Conservation (phyloP, 2,329 filamentous ascomycete genomes). For the Grosmannia serpens region DNA sequence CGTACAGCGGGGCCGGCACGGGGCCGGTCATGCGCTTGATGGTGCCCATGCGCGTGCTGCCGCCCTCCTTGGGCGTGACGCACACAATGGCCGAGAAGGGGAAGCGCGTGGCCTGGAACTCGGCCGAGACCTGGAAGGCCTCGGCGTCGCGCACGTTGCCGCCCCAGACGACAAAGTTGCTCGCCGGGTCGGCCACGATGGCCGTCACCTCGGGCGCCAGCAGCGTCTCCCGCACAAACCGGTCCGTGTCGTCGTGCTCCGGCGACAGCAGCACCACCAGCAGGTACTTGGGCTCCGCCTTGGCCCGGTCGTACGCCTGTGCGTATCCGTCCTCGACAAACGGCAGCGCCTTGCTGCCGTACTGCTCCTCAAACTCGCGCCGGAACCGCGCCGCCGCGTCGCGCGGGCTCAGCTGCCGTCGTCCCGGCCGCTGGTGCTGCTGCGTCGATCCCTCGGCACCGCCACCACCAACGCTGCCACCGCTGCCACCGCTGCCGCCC, state of each 20-base stretch:
- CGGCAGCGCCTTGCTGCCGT: conserved; percentile 58
- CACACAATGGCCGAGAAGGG: conserved; percentile 81
- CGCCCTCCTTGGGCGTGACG: conserved; percentile 63
- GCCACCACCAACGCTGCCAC: too few relatives aligned
- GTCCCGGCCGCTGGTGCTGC: conserved; percentile 35
- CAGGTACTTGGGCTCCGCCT: conserved; percentile 83
- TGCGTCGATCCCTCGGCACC: conserved; percentile 26
- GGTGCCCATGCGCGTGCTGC: conserved; percentile 78
- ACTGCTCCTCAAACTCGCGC: conserved; percentile 90
- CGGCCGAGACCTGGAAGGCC: conserved; percentile 83
- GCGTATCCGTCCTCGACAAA: conserved; percentile 88
- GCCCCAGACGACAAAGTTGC: conserved; percentile 82
- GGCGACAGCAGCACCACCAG: conserved; percentile 81
- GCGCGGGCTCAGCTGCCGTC: conserved; percentile 67
- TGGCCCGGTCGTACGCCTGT: conserved; percentile 79
- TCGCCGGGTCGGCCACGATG: conserved; percentile 62
- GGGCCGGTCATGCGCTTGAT: conserved; percentile 68
- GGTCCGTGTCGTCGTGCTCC: conserved; percentile 83
- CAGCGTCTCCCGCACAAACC: conserved; percentile 73
- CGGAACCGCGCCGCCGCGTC: conserved; percentile 85
- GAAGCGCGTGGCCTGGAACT: conserved; percentile 82
- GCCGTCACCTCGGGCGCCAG: conserved; percentile 60
- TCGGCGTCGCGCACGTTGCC: conserved; percentile 89
- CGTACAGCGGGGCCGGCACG: conserved; percentile 56
- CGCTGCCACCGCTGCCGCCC: background rate